These are phyloP conservation scores for Nematodospora valgi DNA, from an alignment of 805 yeast genomes.

Conservation along the genomic window DNA sequence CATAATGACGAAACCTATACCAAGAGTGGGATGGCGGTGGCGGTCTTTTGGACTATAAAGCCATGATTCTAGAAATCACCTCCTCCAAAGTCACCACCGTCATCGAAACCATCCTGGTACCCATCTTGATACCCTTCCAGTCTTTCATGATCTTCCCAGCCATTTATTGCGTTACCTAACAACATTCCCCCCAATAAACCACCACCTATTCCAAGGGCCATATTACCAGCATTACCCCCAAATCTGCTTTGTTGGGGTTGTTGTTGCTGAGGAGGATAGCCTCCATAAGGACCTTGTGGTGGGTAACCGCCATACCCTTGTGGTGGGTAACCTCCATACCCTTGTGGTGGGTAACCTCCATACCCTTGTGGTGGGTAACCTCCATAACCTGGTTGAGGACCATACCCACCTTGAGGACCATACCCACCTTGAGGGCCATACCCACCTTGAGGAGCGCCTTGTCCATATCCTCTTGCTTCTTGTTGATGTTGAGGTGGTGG, in stretches of 20 bases:
- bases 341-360: constrained; percentile 14
- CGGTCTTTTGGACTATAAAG: no score
- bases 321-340: constrained; percentile 13
- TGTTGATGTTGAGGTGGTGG: constrained; percentile 11
- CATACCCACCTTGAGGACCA: constrained; percentile 25
- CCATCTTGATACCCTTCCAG: constrained; percentile 33
- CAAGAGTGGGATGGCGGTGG: no score
- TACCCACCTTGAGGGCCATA: constrained; percentile 18
- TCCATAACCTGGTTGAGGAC: constrained; percentile 23
- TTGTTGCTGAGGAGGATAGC: constrained; percentile 14
- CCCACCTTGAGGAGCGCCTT: constrained; percentile 22
- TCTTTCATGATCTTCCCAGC: constrained; percentile 22
- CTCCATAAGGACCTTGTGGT: constrained; percentile 16
- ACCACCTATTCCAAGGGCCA: constrained; percentile 46
- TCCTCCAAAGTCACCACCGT: constrained; percentile 25
- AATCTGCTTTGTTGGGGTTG: constrained; percentile 24
- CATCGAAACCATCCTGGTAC: constrained; percentile 27
- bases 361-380: constrained; percentile 12
- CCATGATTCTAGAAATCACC: no score
- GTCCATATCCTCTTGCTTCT: constrained; percentile 16
- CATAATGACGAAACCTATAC: no score
- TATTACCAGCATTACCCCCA: constrained; percentile 48
- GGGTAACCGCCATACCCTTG: constrained; percentile 13
- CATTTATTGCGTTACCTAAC: constrained; percentile 42
- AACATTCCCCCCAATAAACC: constrained; percentile 64